phyloP scores from a whole-genome alignment of 1,284 basidiomycete genomes.

The Coniferiporia sulphurascens region DNA sequence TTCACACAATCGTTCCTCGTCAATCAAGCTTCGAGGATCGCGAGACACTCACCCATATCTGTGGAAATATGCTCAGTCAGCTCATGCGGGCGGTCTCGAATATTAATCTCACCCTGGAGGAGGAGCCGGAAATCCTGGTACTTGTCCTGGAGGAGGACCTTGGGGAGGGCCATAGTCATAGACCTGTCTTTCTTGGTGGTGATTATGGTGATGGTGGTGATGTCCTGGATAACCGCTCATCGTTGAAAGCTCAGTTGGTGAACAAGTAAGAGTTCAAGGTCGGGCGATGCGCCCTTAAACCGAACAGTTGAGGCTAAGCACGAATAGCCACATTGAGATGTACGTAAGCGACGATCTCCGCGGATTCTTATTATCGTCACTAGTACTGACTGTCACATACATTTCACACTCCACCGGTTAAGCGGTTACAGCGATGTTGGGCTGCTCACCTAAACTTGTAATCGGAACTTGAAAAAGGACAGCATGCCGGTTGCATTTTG shows the following conservation, averaged over 20 bases:
- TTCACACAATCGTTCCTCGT: too few relatives aligned
- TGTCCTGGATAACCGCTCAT: conserved; percentile 10
- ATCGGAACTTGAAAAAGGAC: too few relatives aligned
- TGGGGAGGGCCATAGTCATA: conserved; percentile 12
- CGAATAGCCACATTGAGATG: too few relatives aligned
- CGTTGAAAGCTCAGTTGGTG: background rate
- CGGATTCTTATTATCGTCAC: too few relatives aligned
- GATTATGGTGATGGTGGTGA: conserved; percentile 8
- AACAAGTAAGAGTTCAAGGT: background rate
- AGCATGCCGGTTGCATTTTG: too few relatives aligned
- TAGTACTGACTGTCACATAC: too few relatives aligned
- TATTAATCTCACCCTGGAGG: conserved; percentile 4
- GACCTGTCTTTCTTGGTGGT: conserved; percentile 8
- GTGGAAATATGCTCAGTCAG: background rate
- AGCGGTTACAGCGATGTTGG: too few relatives aligned
- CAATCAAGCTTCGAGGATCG: background rate
- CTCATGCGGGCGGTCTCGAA: background rate
- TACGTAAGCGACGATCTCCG: too few relatives aligned
- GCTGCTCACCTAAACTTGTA: too few relatives aligned
- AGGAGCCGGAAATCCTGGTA: conserved; percentile 18
- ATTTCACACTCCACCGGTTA: too few relatives aligned
- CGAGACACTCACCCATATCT: background rate
- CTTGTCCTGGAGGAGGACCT: conserved; percentile 6
- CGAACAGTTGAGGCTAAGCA: background rate
- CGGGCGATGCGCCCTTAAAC: background rate